These are phyloP conservation scores for Apiotrichum mycotoxinovorans DNA, from an alignment of 1,284 basidiomycete genomes.

Conservation along the genomic window DNA sequence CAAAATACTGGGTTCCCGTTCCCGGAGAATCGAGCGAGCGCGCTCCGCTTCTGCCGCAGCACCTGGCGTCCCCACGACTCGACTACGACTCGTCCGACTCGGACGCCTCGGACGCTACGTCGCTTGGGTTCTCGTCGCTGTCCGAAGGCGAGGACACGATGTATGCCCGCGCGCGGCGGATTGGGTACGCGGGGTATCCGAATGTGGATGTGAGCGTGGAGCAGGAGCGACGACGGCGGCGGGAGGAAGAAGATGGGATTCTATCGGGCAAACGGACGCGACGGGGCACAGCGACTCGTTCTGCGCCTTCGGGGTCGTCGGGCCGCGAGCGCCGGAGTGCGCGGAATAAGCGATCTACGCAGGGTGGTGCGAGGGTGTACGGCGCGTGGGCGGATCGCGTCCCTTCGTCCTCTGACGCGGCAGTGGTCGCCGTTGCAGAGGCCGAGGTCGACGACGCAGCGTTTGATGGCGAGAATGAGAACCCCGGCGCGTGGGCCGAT, in stretches of 20 bases:
- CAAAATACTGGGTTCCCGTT: conserved; percentile 85
- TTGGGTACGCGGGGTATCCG: conserved; percentile 91
- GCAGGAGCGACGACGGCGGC: conserved; percentile 31
- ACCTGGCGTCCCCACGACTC: not conserved
- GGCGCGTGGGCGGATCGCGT: conserved; percentile 49
- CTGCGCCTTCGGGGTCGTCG: not conserved
- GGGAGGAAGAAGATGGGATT: conserved; percentile 49
- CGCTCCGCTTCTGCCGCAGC: conserved; percentile 69
- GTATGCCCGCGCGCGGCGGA: conserved; percentile 65
- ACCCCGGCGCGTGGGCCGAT: conserved; percentile 12
- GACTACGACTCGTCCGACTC: conserved; percentile 32
- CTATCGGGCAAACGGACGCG: conserved; percentile 58
- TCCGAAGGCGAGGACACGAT: conserved; percentile 55
- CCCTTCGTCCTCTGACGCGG: not conserved
- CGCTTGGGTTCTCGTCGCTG: conserved; percentile 40
- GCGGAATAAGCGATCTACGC: conserved; percentile 25
- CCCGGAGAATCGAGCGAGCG: conserved; percentile 50
- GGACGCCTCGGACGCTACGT: conserved; percentile 45
- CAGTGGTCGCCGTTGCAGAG: not conserved
- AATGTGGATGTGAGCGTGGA: conserved; percentile 73
- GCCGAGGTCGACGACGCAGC: conserved; percentile 12
- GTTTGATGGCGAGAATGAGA: conserved; percentile 19
- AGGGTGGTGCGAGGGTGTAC: conserved; percentile 34
- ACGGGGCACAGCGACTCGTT: not conserved
- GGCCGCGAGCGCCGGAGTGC: conserved; percentile 42